A percentile compares a stretch with the other conserved stretches of the same genome.
Conservation (phyloP, 495 filamentous ascomycete genomes). For the Penicillium ucsense region DNA sequence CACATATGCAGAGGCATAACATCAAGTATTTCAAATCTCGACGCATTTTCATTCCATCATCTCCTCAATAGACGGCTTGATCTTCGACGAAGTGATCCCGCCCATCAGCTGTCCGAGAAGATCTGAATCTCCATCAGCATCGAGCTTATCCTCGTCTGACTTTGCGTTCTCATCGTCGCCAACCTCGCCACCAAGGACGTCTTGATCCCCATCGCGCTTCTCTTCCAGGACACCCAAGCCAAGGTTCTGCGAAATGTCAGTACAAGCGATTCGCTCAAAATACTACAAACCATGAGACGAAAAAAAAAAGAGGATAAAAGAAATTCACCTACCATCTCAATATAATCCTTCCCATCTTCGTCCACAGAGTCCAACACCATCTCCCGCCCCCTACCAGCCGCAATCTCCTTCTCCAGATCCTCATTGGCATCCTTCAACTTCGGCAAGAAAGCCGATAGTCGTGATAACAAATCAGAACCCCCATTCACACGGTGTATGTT, state of each 20-base stretch:
- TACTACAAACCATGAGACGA: not conserved
- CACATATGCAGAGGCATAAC: too few relatives aligned
- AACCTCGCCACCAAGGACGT: slow-evolving; percentile 10
- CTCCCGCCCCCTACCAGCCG: slow-evolving; percentile 24
- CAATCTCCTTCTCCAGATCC: slow-evolving; percentile 32
- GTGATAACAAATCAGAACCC: slow-evolving; percentile 24
- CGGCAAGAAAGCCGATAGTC: slow-evolving; percentile 37
- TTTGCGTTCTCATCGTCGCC: slow-evolving; percentile 7
- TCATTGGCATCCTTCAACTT: slow-evolving; percentile 41
- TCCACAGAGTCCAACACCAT: slow-evolving; percentile 28
- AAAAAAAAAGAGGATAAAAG: not conserved
- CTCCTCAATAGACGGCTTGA: slow-evolving; percentile 37
- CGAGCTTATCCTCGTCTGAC: slow-evolving; percentile 1
- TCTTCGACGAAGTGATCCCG: slow-evolving; percentile 16
- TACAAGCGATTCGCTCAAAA: not conserved
- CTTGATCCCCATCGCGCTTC: slow-evolving; percentile 20
- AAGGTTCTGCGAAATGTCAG: slow-evolving; percentile 26
- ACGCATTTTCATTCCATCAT: slow-evolving; percentile 15
- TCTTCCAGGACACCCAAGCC: slow-evolving; percentile 45
- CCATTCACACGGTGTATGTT: slow-evolving; percentile 21
- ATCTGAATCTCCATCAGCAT: slow-evolving; percentile 19
- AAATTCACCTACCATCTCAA: slow-evolving; percentile 39
- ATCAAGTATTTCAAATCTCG: not conserved
- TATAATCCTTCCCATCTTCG: slow-evolving; percentile 30
- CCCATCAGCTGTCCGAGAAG: slow-evolving; percentile 35